These are phyloP conservation scores for Ophiocordyceps camponoti-saundersi DNA, from an alignment of 2,329 filamentous ascomycete genomes.

Conservation along the genomic window DNA sequence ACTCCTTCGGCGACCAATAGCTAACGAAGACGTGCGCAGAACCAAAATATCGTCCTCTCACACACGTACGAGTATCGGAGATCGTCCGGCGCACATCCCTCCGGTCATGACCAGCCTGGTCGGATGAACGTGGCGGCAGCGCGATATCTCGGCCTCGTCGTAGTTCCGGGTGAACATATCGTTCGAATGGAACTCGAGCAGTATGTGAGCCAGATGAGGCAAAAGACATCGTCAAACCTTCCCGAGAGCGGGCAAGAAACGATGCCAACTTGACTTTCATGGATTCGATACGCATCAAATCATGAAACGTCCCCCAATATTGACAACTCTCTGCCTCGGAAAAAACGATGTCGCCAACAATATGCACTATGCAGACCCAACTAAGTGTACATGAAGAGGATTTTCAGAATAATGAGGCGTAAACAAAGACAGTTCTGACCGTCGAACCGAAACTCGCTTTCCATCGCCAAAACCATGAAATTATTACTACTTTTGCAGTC, in stretches of 20 bases:
- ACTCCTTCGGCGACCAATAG: neutral
- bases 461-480: neutral
- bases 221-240: neutral
- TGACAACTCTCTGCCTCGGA: neutral
- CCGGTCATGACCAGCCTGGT: neutral
- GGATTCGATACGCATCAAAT: neutral
- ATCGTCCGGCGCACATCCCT: slow-evolving; percentile 36
- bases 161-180: slow-evolving; percentile 76
- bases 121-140: slow-evolving; percentile 32
- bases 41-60: slow-evolving; percentile 74
- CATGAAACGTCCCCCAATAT: too few relatives aligned
- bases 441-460: neutral
- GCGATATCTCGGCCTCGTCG: slow-evolving; percentile 75
- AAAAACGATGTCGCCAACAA: neutral
- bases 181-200: slow-evolving; percentile 80
- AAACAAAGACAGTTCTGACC: neutral
- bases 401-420: slow-evolving; percentile 5
- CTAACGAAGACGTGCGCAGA: slow-evolving; percentile 29
- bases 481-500: neutral
- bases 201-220: slow-evolving; percentile 36
- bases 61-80: slow-evolving; percentile 80
- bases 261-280: neutral
- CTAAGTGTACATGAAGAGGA: slow-evolving; percentile 11
- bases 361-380: slow-evolving; percentile 5
- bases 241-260: neutral